Base-by-base conservation (phyloP, 2,329 filamentous ascomycete genomes). In the Reticulascus tulasneorum region DNA sequence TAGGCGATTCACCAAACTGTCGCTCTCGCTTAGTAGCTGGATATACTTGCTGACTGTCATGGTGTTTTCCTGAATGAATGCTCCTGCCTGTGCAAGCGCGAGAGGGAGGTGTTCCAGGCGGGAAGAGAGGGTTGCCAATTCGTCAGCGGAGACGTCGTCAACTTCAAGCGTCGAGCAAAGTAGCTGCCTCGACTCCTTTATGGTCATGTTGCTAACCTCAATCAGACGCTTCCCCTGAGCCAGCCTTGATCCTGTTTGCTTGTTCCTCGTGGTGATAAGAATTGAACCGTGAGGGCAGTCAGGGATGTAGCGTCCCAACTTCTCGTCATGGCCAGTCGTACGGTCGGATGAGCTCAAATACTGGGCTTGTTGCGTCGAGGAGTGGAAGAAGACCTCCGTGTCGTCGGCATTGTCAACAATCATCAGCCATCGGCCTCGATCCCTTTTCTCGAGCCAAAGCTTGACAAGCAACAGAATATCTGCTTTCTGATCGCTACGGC, bases 251-350 rank as follows among this genome's bases (percentile, higher is more conserved):
- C 52, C 59, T 0, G 45, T 46, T n/a, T 60, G 44, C 35, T 56
- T 56, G 20, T 61, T 58, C 22, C 59, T 51, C 0, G 58, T 63
- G 0, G 59, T 64, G 9, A 60, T 24, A 0, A 64, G 47, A 11
- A 58, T 31, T 1, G 47, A 42, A 4, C 60, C 59, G 1, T 61
- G 48, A 0, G 40, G 2, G 9, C 50, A 59, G 5, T 57, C 46
- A 0, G 59, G 58, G 15, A 62, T 48, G 45, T 25, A 50, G 2
- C 22, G 38, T 15, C 31, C 46, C 6, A 37, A 1, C n/a, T n/a
- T n/a, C n/a, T n/a, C n/a, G n/a, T n/a, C n/a, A n/a, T n/a, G n/a
- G n/a, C n/a, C n/a, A n/a, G n/a, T n/a, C n/a, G n/a, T n/a, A n/a
- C n/a, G n/a, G n/a, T n/a, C n/a, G n/a, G n/a, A n/a, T n/a, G n/a